Evolutionary conservation across 1,284 basidiomycete species (phyloP), one percentile per base, ranked within the genome.

Genomic region (Apiotrichum laibachii): DNA sequence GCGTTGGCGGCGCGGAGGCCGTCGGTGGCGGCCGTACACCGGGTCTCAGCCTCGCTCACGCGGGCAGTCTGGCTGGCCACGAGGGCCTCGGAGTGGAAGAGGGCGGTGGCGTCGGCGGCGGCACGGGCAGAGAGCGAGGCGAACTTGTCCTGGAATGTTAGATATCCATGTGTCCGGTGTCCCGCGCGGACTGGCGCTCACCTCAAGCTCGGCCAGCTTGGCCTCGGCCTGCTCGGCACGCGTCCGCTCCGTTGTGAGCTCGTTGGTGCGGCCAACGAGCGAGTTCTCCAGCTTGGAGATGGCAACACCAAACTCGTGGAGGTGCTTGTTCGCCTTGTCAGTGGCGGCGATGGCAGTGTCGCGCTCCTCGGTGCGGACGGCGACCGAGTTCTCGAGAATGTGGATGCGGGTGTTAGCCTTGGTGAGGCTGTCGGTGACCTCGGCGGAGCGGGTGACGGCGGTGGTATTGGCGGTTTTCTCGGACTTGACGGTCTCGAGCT

Each of bases 281-380:
- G 31, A 49, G 47, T 49, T 34, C 18, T 49, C 47, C 7, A 49
- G 47, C 33, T 49, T 49, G 31, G 33, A 15, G 33, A 49, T 49
- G n/a, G 47, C 47, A 13, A 7, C 31, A 13, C 47, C 47, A 49
- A 49, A 49, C 47, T 49, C 47, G 5, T 49, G 15, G 18, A 34
- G 33, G 33, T 22, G 47, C 31, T 18, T 18, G 12, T 49, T 35
- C 33, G 31, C 31, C 33, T 49, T 34, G 13, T 31, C 47, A 2
- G 47, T 26, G 47, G 47, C 47, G 33, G 16, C 33, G 13, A 49
- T 15, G 11, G 47, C 47, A 2, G 10, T 35, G 47, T 49, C 33
- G 47, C 47, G 47, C 47, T 49, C 47, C 47, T 49, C 47, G 34
- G 47, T 49, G 31, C 31, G 47, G 33, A 49, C 47, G 1, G 47